Base-by-base conservation (phyloP, 1,284 basidiomycete genomes). In the Porodaedalea pini region DNA sequence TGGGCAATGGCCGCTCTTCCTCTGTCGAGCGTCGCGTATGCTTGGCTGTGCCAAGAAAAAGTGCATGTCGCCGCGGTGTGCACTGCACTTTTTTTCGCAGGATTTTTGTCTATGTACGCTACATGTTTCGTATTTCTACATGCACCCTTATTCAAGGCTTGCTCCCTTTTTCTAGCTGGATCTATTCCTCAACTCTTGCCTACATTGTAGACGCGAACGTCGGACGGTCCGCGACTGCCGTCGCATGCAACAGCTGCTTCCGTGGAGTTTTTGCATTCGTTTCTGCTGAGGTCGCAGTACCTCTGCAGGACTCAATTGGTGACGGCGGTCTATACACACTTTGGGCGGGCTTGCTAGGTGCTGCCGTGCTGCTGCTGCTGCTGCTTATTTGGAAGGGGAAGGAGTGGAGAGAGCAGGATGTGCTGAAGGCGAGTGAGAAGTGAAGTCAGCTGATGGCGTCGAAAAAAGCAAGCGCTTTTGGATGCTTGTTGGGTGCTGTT, bases 161-260 rank as follows among this genome's bases (percentile, higher is more conserved):
- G 43, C 37, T 66, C 32, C 45, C 58, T 5, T 43, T 60, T 19
- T 39, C 5, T 50, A 88, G 87, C 60, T 87, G 81, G 78, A 81
- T 83, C 21, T 89, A 90, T 67, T 71, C 85, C 13, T 85, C 83
- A 61, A 85, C 86, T 0, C 71, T 92, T 32, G 82, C 88, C 0
- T 91, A 90, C 64, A 76, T 90, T 49, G 85, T 90, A 5, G 90
- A 93, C 66, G 82, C 88, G 2, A 92, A 92, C 66, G 72, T 75
- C 2, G 90, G 91, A 4, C 78, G 87, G 17, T 86, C 86, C 0
- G 81, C 84, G 1, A 81, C 79, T 13, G 88, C 86, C 2, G 81
- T 88, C 4, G 85, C 89, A 0, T 71, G 77, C 15, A 92, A 92
- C 67, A 87, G 85, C 60, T 77, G 73, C 25, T 87, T 87, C 69